Conservation (phyloP, 164 flowering plant species). For the Sextonia rubra region DNA sequence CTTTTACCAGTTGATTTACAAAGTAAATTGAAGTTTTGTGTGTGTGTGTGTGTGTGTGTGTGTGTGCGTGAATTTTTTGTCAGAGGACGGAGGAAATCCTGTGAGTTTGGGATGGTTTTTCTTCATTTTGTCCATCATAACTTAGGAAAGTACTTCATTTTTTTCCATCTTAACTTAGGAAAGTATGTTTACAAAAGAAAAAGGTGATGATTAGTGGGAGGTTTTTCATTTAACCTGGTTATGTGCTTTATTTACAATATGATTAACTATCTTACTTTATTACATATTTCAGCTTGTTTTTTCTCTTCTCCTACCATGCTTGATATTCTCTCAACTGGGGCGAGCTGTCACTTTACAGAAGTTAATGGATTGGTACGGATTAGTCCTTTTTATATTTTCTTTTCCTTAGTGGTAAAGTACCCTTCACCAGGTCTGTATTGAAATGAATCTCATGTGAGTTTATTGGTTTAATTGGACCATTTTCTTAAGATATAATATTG, state of each 20-base stretch:
- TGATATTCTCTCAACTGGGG: conserved; percentile 95
- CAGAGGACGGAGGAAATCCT: too few relatives aligned
- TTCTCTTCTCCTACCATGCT: conserved; percentile 89
- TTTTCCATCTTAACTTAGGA: background rate
- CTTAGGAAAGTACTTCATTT: background rate
- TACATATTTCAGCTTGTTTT: conserved; percentile 73
- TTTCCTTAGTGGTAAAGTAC: background rate
- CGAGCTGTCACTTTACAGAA: conserved; percentile 75
- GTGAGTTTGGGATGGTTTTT: too few relatives aligned
- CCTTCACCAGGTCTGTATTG: background rate
- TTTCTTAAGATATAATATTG: background rate
- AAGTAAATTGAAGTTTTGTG: too few relatives aligned
- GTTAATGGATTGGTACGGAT: conserved; percentile 73
- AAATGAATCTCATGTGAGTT: background rate
- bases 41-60: background rate
- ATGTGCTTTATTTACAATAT: background rate
- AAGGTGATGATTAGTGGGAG: background rate
- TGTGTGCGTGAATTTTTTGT: too few relatives aligned
- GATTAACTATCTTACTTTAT: background rate
- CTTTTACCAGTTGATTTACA: too few relatives aligned
- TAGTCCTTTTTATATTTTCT: background rate
- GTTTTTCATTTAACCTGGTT: background rate
- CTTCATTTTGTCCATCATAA: background rate
- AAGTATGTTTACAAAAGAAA: background rate
- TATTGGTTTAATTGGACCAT: background rate